Evolutionary conservation across 148 eudicot species (phyloP).

Genomic region (Camellia sinensis): DNA sequence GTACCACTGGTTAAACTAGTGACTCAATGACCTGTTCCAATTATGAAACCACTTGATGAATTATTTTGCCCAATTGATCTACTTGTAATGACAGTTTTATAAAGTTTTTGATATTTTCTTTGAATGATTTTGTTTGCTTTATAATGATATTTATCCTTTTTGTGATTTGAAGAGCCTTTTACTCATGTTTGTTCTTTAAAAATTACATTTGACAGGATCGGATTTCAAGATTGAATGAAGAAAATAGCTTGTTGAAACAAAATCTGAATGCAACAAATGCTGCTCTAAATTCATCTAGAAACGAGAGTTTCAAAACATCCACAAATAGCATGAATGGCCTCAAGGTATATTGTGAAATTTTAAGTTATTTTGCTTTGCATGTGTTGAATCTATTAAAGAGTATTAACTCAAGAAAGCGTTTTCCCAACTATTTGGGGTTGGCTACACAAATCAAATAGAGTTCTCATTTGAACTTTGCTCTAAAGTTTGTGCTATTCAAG

Average conservation of each 20-base stretch:
- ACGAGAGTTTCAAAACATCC: constrained; percentile 41
- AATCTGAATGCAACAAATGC: constrained; percentile 52
- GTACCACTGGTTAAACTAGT: not conserved
- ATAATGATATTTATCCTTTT: too few species aligned
- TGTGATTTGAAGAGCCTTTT: not conserved
- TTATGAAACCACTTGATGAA: not conserved
- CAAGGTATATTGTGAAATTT: constrained; percentile 41
- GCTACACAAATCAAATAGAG: too few species aligned
- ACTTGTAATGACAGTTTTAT: not conserved
- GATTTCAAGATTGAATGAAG: constrained; percentile 59
- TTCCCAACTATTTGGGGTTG: too few species aligned
- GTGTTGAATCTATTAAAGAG: too few species aligned
- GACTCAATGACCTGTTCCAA: not conserved
- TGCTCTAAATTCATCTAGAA: constrained; percentile 49
- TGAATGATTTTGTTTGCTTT: too few species aligned
- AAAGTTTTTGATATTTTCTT: not conserved
- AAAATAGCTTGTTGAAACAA: constrained; percentile 69
- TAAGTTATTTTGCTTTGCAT: not conserved
- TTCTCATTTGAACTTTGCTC: too few species aligned
- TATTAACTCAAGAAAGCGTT: too few species aligned
- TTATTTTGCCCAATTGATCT: not conserved
- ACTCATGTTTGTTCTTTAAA: not conserved
- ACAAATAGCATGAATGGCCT: constrained; percentile 36
- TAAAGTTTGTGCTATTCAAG: too few species aligned
- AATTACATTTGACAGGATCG: constrained; percentile 51